Evolutionary conservation across 2,329 filamentous ascomycete species (phyloP).

Genomic region (Leptodontidium sp.): DNA sequence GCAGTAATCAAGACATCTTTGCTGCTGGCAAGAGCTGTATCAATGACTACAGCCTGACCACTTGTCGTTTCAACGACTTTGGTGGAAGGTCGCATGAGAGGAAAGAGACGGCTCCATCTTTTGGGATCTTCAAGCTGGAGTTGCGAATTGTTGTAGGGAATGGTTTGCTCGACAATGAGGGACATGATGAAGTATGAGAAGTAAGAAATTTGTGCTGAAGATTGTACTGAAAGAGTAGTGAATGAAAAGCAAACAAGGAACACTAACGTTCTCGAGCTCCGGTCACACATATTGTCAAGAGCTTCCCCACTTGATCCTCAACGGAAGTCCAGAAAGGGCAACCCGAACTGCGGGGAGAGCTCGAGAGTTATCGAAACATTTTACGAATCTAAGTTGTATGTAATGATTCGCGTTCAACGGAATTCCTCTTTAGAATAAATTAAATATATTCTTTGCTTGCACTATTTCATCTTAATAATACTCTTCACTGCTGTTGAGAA

Average conservation of each 20-base stretch:
- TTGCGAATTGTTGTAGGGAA: conserved; percentile 35
- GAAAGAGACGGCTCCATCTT: conserved; percentile 39
- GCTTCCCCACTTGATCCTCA: conserved; percentile 14
- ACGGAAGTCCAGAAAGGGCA: conserved; percentile 31
- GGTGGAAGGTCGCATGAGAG: conserved; percentile 41
- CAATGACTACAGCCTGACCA: conserved; percentile 32
- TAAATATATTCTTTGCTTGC: not conserved
- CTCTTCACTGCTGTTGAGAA: not conserved
- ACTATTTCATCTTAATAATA: too few species aligned
- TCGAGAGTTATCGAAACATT: not conserved
- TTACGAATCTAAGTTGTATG: conserved; percentile 1
- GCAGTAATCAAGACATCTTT: conserved; percentile 34
- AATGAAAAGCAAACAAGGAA: not conserved
- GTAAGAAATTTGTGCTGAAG: not conserved
- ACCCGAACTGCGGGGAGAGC: conserved; percentile 33
- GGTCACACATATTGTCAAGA: conserved; percentile 6
- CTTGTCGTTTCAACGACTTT: conserved; percentile 29
- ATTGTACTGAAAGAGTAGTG: not conserved
- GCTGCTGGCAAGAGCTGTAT: conserved; percentile 30
- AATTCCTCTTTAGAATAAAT: not conserved
- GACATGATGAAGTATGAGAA: conserved; percentile 32
- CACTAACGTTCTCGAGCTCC: not conserved
- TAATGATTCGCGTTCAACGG: not conserved
- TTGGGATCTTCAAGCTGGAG: conserved; percentile 37
- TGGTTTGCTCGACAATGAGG: conserved; percentile 39